Base-by-base conservation (phyloP, 2,329 filamentous ascomycete species). In the Sclerotiophoma versabilis region DNA sequence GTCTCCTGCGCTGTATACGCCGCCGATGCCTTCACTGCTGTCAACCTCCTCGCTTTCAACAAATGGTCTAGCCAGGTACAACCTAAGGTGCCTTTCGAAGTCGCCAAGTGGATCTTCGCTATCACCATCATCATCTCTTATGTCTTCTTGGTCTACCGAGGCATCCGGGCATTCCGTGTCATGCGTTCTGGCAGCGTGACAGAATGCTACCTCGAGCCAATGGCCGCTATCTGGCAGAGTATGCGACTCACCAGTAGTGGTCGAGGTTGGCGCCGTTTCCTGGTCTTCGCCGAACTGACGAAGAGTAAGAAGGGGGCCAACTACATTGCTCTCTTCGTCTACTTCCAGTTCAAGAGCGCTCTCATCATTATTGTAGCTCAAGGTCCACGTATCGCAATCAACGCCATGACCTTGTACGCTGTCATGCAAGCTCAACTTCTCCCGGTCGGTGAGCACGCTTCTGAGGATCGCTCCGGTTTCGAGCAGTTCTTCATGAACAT, bases 31-130 rank as follows among this genome's bases (percentile, higher is more conserved):
- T 98, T 97, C 72, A 97, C 93, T 4, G 93, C 93, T 58, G 84
- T 97, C 77, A 96, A 96, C 60, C 82, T 99, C 33, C 84, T 99
- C 44, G 90, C 84, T 50, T 97, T 96, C 78, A 86, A 96, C 77
- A 86, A 86, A 56, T 98, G 93, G 93, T 91, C 91, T 1, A 91
- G 90, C 47, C 83, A 91, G 63, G 89, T 98, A 64, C 79, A 91
- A 64, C 92, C 92, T 1, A 83, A 85, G 33, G 89, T 98, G 61
- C 84, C 87, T 3, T 86, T 96, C 69, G 79, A 85, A 42, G 84
- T 93, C 48, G 90, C 92, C 11, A 96, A 95, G 78, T 97, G 93
- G 92, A 93, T 99, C 73, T 99, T 98, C 73, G 89, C 91, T 23
- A 85, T 86, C 50, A 96, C 93, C 74, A 98, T 99, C 71, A 89